Percentiles rank a stretch among this genome's conserved stretches.
phyloP scores from a whole-genome alignment of 176 grass and related monocot genomes.

The Phoenix dactylifera region DNA sequence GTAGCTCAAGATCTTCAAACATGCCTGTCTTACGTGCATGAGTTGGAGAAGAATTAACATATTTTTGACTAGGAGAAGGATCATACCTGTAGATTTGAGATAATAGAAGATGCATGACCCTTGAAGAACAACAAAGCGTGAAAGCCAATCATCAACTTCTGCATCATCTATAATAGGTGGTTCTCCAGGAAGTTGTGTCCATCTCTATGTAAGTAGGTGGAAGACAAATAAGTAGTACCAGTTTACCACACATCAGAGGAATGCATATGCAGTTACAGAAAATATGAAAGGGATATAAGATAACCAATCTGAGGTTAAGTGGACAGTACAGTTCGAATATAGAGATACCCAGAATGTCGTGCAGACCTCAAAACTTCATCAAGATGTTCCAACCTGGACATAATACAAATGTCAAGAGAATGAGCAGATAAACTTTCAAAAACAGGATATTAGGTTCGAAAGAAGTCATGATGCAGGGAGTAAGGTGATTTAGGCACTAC shows the following conservation, averaged over 20 bases:
- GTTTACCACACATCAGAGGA: background rate
- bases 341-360: constrained; percentile 67
- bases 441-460: too few species aligned
- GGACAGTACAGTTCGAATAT: constrained; percentile 68
- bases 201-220: constrained; percentile 43
- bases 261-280: background rate
- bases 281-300: background rate
- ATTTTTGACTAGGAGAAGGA: too few species aligned
- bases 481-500: too few species aligned
- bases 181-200: constrained; percentile 82
- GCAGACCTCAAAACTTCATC: constrained; percentile 77
- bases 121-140: constrained; percentile 84
- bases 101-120: constrained; percentile 82
- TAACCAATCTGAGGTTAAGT: background rate
- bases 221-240: background rate
- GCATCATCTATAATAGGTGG: constrained; percentile 87
- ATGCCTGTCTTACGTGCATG: too few species aligned
- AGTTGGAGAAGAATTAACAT: too few species aligned
- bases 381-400: constrained; percentile 65
- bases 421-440: too few species aligned
- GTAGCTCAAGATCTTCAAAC: too few species aligned
- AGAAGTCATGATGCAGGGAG: too few species aligned
- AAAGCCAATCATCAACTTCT: constrained; percentile 81
- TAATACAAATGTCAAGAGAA: background rate
- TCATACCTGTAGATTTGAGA: constrained; percentile 76